Conservation (phyloP, 257 asterid species). For the Cordia subcordata region DNA sequence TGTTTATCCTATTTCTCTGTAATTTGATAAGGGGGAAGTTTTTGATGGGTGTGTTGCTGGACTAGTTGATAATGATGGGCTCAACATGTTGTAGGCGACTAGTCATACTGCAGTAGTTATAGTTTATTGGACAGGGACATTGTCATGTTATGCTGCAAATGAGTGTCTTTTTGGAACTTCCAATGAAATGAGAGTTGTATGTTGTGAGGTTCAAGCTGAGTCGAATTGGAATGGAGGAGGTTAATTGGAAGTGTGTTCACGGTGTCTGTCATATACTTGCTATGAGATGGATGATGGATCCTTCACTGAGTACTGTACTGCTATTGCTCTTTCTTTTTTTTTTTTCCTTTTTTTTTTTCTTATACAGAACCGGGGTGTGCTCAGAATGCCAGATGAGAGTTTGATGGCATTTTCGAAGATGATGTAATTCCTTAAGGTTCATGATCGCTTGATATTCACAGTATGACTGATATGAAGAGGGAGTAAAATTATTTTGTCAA, state of each 20-base stretch:
- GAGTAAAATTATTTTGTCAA: conserved; percentile 49
- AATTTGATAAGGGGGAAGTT: conserved; percentile 47
- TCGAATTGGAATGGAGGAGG: conserved; percentile 59
- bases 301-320: conserved; percentile 65
- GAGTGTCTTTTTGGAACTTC: conserved; percentile 43
- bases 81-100: no score
- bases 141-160: conserved; percentile 68
- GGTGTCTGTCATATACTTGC: conserved; percentile 60
- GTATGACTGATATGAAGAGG: conserved; percentile 56
- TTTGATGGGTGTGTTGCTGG: conserved; percentile 39
- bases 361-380: conserved; percentile 59
- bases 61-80: no score
- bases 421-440: conserved; percentile 86
- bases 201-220: conserved; percentile 63
- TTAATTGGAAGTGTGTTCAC: conserved; percentile 56
- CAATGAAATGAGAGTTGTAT: conserved; percentile 52
- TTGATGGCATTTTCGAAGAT: conserved; percentile 63
- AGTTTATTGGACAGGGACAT: conserved; percentile 82
- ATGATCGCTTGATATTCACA: conserved; percentile 89
- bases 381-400: conserved; percentile 62
- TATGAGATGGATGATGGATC: conserved; percentile 72
- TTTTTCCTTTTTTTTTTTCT: no score
- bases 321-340: no score
- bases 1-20: conserved; percentile 63
- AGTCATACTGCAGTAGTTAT: no score